Conservation (phyloP, 768 basidiomycete species). For the Coprinellus aureogranulatus region DNA sequence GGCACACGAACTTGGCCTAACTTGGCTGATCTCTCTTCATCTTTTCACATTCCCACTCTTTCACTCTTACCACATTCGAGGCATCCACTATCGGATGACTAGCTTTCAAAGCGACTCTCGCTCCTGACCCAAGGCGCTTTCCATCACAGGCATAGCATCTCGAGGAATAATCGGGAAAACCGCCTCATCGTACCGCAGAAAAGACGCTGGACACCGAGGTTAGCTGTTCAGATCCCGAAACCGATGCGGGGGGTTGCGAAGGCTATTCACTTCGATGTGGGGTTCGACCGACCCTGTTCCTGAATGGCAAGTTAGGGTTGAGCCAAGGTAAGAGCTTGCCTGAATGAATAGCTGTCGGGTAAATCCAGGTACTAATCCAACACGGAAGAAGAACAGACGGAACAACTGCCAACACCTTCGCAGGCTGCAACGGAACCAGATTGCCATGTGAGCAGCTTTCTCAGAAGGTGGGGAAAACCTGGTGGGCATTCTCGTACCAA, state of each 20-base stretch:
- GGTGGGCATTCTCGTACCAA: background rate
- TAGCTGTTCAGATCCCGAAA: background rate
- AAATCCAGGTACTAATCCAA: background rate
- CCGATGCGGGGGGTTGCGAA: background rate
- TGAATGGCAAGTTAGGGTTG: too few species aligned
- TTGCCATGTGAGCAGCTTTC: constrained; percentile 2
- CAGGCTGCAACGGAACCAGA: too few species aligned
- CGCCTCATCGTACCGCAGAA: background rate
- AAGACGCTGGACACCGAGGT: background rate
- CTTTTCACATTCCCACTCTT: too few species aligned
- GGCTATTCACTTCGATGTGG: background rate
- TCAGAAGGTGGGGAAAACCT: constrained; percentile 3
- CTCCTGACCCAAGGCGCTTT: too few species aligned
- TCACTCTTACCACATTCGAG: too few species aligned
- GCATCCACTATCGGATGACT: too few species aligned
- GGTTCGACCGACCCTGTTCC: too few species aligned
- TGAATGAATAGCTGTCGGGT: background rate
- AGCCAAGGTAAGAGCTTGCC: too few species aligned
- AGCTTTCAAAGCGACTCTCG: too few species aligned
- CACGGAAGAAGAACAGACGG: background rate
- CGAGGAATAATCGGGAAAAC: background rate
- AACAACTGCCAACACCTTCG: background rate
- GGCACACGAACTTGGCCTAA: too few species aligned
- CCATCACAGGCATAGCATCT: too few species aligned
- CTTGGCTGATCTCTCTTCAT: too few species aligned